Conservation (phyloP, 768 basidiomycete species). For the Boletus rufocinnamomeus region DNA sequence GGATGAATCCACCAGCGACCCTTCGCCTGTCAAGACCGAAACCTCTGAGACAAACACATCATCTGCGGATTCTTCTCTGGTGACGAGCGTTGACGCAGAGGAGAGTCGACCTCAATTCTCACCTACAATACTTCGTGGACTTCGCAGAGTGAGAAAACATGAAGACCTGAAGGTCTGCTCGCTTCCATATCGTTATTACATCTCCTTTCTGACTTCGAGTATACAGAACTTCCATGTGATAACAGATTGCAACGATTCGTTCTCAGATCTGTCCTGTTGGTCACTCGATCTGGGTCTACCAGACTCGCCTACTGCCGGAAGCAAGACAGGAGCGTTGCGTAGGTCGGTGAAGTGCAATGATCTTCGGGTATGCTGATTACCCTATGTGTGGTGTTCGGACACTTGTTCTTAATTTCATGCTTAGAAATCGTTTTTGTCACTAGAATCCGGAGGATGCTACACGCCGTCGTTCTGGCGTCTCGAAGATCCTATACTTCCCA, state of each 20-base stretch:
- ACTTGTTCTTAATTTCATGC: not conserved
- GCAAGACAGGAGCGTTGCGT: constrained; percentile 7
- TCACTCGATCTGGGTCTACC: not conserved
- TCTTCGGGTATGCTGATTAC: constrained; percentile 12
- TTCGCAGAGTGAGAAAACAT: constrained; percentile 8
- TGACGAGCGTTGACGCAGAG: constrained; percentile 3
- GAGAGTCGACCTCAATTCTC: constrained; percentile 4
- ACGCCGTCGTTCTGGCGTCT: not conserved
- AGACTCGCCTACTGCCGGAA: not conserved
- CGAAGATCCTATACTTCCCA: not conserved
- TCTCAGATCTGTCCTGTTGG: constrained; percentile 6
- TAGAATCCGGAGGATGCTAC: not conserved
- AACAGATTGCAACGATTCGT: not conserved
- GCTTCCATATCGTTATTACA: not conserved
- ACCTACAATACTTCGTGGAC: not conserved
- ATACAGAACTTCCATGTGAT: not conserved
- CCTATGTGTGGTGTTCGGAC: not conserved
- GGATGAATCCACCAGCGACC: not conserved
- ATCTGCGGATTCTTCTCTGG: constrained; percentile 13
- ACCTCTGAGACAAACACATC: constrained; percentile 3
- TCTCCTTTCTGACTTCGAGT: not conserved
- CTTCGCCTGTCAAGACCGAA: constrained; percentile 7
- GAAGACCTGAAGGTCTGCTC: constrained; percentile 9
- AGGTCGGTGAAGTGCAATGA: constrained; percentile 15
- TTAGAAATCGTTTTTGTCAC: constrained; percentile 6